Evolutionary conservation across 495 filamentous ascomycete species (phyloP), one percentile per base, ranked within the genome.

Genomic region (Viridothelium virens): DNA sequence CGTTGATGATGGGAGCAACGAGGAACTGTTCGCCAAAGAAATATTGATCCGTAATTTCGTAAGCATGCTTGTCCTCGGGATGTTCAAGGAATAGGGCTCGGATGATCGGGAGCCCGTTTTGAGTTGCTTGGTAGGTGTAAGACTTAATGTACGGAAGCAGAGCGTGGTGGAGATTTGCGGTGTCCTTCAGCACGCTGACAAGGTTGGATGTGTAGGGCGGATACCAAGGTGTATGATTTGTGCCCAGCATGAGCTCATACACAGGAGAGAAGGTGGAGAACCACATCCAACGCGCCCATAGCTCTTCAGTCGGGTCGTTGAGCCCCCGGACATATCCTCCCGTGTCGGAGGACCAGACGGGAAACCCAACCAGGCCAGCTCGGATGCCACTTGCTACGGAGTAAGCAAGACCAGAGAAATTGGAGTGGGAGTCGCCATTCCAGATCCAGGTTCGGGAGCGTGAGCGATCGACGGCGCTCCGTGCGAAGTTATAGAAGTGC

Each of bases 231-330:
- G 74, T 76, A 68, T 76, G 74, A 41, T 67, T 68, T 9, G 74
- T 74, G 2, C 73, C 74, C 12, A 76, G 67, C 73, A 74, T 73
- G 66, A 76, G 70, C 67, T 76, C 74, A 65, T 75, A 76, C 46
- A 72, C 69, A 33, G 73, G 71, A 12, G 67, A 69, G 63, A 76
- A 76, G 16, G 73, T 67, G 16, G 64, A 65, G 64, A 76, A 76
- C 68, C 69, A 70, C 73, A 76, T 76, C 74, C 74, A 76, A 25
- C 74, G 62, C 2, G 71, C 73, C 73, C 73, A 76, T 18, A 76
- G 63, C 65, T 76, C 74, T 59, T 72, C 70, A 1, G 66, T 70
- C 16, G 74, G 74, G 31, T 67, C 64, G 18, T 68, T 63, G 10
- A 18, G 38, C 38, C 63, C 70, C 34, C 73, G 66, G 1, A 69